Base-by-base conservation (phyloP, 345 rosid genomes). In the Brassica carinata region DNA sequence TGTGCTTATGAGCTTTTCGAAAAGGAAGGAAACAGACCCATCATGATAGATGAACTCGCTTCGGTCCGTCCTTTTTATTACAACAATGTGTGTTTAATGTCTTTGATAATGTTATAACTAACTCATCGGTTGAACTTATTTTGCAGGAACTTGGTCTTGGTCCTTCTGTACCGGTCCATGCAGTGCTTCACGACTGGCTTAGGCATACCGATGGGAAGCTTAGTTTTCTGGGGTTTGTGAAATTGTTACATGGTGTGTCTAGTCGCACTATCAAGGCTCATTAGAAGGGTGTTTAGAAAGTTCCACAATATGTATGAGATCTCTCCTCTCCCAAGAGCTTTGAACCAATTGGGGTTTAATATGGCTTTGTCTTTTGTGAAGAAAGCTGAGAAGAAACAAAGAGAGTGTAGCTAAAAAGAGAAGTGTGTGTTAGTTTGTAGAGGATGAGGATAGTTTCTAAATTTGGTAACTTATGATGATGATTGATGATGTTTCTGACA, bases 151-250 rank as follows among this genome's bases (percentile, higher is more conserved):
- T 96, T 27, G 97, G 99, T 18, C 90, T 96, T 48, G 91, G 96
- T 66, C 95, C 97, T 67, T 85, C 92, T n/a, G 84, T 93, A 57
- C 97, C 99, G 6, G 94, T 96, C 59, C 95, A 91, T 13, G 90
- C 93, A 3, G 97, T 96, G 64, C 96, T 96, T 62, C 91, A 93
- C 3, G 99, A 96, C 70, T 96, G 99, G 99, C 89, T 96, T 68
- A 86, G 98, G 76, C 98, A 96, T 73, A 87, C 93, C 0, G 98
- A 96, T 85, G 99, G 99, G 36, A 92, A 93, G 84, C 90, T 96
- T 71, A 96, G 99, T 80, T 96, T 96, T 82, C 91, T 87, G 0
- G 99, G 99, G 17, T 96, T 93, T 78, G 87, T 93, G 57, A 96
- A 93, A 79, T 79, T 96, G 85, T 79, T 96, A 82, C 98, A 90